phyloP scores from a whole-genome alignment of 1,284 basidiomycete species.

The Trichosporon sp. region DNA sequence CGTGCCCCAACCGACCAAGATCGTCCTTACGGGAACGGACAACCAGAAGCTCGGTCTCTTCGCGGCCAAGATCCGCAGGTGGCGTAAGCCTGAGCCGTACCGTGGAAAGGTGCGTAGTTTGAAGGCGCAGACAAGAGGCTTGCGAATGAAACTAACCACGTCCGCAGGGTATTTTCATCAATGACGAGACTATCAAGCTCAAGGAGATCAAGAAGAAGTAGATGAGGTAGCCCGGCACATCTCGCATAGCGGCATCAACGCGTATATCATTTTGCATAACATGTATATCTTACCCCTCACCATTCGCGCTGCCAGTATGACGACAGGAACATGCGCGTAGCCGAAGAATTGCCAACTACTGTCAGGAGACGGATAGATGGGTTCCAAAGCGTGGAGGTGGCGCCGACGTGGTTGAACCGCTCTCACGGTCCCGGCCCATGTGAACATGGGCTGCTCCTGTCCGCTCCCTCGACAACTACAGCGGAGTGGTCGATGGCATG shows the following conservation, averaged over 20 bases:
- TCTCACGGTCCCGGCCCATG: too few species aligned
- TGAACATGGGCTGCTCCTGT: too few species aligned
- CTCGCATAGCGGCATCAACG: background rate
- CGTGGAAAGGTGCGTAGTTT: constrained; percentile 79
- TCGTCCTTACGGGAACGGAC: constrained; percentile 61
- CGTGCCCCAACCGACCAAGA: constrained; percentile 59
- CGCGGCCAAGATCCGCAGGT: constrained; percentile 79
- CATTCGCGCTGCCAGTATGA: background rate
- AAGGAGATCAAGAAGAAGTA: constrained; percentile 97
- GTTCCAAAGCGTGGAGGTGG: too few species aligned
- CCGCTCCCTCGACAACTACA: too few species aligned
- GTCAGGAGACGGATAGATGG: too few species aligned
- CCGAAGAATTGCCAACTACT: too few species aligned
- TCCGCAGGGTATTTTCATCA: constrained; percentile 82
- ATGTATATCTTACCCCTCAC: constrained; percentile 34
- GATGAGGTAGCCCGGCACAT: constrained; percentile 32
- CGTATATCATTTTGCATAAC: constrained; percentile 25
- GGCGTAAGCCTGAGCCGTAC: constrained; percentile 92
- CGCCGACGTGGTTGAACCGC: too few species aligned
- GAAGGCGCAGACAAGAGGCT: background rate
- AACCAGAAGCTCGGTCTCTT: constrained; percentile 75
- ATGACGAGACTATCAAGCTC: constrained; percentile 81
- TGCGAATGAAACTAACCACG: background rate
- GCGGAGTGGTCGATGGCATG: too few species aligned
- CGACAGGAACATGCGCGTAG: background rate